These are phyloP conservation scores for Daldinia eschscholtzii DNA, from an alignment of 2,329 filamentous ascomycete genomes.

Conservation along the genomic window DNA sequence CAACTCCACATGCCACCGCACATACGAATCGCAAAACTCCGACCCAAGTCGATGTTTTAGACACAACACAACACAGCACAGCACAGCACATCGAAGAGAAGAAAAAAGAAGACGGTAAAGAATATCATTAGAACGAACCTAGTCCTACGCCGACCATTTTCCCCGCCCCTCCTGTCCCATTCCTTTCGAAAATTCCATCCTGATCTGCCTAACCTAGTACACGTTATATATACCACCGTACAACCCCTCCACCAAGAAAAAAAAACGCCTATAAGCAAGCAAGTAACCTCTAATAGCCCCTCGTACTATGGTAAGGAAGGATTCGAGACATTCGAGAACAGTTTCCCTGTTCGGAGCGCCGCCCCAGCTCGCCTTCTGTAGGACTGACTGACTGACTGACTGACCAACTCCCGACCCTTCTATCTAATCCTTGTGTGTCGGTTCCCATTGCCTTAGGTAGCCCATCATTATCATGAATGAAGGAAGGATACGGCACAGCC, in stretches of 20 bases:
- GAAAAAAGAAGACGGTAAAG: not conserved
- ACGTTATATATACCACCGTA: not conserved
- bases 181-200: not conserved
- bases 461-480: not conserved
- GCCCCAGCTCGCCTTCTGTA: too few relatives aligned
- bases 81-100: not conserved
- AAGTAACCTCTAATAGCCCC: not conserved
- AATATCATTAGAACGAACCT: slow-evolving; percentile 10
- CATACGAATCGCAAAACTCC: slow-evolving; percentile 4
- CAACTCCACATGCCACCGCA: not conserved
- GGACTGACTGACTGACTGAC: too few relatives aligned
- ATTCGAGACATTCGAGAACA: slow-evolving; percentile 32
- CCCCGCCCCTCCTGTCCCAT: not conserved
- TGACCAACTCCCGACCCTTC: too few relatives aligned
- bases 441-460: too few relatives aligned
- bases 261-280: not conserved
- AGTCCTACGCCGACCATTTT: not conserved
- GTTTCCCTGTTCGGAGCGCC: not conserved
- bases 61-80: not conserved
- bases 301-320: slow-evolving; percentile 13
- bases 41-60: not conserved
- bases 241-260: not conserved
- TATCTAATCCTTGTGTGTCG: too few relatives aligned
- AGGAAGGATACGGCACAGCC: not conserved
- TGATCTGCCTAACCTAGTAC: slow-evolving; percentile 1